Conservation (phyloP, 2,329 filamentous ascomycete species). For the Alternaria triticina region DNA sequence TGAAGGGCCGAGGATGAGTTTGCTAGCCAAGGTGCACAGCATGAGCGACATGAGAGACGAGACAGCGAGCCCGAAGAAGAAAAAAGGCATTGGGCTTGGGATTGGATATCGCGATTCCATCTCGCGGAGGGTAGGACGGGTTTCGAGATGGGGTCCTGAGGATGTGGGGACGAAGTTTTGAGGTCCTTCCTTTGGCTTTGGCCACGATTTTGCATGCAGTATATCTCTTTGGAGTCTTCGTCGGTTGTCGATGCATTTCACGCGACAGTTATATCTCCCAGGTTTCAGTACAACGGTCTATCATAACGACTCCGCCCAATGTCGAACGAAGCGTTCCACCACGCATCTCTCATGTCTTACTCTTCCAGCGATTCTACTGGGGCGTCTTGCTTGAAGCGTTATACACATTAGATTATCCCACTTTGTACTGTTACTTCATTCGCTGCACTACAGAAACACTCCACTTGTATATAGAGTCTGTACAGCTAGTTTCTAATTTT, state of each 20-base stretch:
- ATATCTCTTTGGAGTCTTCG: not conserved
- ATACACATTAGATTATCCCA: not conserved
- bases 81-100: not conserved
- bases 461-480: not conserved
- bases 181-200: not conserved
- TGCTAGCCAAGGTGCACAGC: constrained; percentile 13
- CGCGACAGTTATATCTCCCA: not conserved
- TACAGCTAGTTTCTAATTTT: not conserved
- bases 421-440: not conserved
- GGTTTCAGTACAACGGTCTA: not conserved
- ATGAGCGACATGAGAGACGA: constrained; percentile 16
- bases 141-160: not conserved
- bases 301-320: not conserved
- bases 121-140: not conserved
- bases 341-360: not conserved
- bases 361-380: not conserved
- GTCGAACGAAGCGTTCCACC: not conserved
- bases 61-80: not conserved
- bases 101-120: constrained; percentile 1
- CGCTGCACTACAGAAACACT: not conserved
- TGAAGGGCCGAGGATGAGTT: constrained; percentile 23
- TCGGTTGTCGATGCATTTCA: not conserved
- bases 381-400: not conserved
- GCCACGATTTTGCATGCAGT: not conserved
- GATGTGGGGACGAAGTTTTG: not conserved